Evolutionary conservation across 2,329 filamentous ascomycete genomes (phyloP).

Genomic region (Aureobasidium lini): DNA sequence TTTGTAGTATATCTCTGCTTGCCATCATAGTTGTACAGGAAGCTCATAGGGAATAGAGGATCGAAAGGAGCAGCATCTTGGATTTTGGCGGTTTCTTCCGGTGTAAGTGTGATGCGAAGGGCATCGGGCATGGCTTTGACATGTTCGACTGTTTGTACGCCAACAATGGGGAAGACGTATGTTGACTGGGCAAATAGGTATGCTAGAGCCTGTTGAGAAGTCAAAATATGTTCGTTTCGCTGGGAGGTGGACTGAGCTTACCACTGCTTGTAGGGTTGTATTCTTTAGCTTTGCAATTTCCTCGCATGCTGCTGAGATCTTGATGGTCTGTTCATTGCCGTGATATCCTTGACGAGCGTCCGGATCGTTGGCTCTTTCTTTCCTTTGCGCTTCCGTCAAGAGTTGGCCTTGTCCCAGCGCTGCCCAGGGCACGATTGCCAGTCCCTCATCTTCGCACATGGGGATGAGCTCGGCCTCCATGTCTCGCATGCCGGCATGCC

Average conservation of each 20-base stretch:
- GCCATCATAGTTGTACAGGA: neutral
- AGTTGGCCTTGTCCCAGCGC: constrained; percentile 28
- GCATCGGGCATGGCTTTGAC: constrained; percentile 14
- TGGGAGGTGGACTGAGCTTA: neutral
- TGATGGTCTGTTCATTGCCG: constrained; percentile 39
- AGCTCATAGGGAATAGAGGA: neutral
- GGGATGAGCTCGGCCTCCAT: constrained; percentile 58
- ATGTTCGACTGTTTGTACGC: constrained; percentile 16
- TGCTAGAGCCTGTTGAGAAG: constrained; percentile 5
- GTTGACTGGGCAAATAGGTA: constrained; percentile 16
- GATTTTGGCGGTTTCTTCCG: constrained; percentile 14
- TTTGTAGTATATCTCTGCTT: neutral
- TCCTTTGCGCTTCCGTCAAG: constrained; percentile 31
- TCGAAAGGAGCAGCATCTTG: constrained; percentile 17
- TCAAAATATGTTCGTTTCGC: no score
- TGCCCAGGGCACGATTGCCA: constrained; percentile 41
- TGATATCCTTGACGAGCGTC: neutral
- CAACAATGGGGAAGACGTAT: constrained; percentile 18
- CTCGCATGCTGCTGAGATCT: constrained; percentile 47
- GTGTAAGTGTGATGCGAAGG: constrained; percentile 11
- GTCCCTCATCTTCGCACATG: constrained; percentile 56
- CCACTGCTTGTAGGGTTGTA: constrained; percentile 21
- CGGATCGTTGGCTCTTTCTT: constrained; percentile 31
- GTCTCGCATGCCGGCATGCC: constrained; percentile 35
- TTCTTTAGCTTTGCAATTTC: constrained; percentile 49